These are phyloP conservation scores for Podaxis sp. DNA, from an alignment of 768 basidiomycete genomes.

Conservation along the genomic window DNA sequence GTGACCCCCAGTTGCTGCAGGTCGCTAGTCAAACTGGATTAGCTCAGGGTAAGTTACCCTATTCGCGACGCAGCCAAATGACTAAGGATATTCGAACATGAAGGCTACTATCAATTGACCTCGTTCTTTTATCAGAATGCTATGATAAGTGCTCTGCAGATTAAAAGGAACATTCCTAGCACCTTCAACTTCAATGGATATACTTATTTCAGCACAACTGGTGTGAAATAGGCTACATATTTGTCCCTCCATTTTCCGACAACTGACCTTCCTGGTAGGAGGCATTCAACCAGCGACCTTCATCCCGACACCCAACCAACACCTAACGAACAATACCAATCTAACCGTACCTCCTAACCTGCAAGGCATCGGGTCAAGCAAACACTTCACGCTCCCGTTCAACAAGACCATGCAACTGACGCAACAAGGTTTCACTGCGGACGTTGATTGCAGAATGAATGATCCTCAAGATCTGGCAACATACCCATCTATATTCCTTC, in stretches of 20 bases:
- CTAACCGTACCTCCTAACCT: not conserved
- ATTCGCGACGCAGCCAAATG: not conserved
- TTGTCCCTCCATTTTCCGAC: no score
- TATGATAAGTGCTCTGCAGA: not conserved
- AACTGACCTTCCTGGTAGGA: not conserved
- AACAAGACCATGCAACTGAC: slow-evolving; percentile 2
- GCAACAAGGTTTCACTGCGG: slow-evolving; percentile 5
- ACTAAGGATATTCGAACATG: not conserved
- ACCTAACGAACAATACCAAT: not conserved
- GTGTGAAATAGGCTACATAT: not conserved
- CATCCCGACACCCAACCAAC: not conserved
- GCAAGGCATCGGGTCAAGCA: not conserved
- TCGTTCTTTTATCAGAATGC: not conserved
- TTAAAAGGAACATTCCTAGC: not conserved
- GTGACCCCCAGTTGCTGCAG: not conserved
- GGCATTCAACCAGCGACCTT: slow-evolving; percentile 1
- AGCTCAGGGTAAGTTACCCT: not conserved
- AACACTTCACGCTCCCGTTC: not conserved
- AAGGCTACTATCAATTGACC: not conserved
- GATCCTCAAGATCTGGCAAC: not conserved
- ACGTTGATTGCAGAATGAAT: not conserved
- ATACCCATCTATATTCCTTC: not conserved
- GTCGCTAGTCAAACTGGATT: not conserved
- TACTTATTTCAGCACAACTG: not conserved
- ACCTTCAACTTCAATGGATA: slow-evolving; percentile 3